Conservation (phyloP, 495 filamentous ascomycete species). For the Lophium mytilinum region DNA sequence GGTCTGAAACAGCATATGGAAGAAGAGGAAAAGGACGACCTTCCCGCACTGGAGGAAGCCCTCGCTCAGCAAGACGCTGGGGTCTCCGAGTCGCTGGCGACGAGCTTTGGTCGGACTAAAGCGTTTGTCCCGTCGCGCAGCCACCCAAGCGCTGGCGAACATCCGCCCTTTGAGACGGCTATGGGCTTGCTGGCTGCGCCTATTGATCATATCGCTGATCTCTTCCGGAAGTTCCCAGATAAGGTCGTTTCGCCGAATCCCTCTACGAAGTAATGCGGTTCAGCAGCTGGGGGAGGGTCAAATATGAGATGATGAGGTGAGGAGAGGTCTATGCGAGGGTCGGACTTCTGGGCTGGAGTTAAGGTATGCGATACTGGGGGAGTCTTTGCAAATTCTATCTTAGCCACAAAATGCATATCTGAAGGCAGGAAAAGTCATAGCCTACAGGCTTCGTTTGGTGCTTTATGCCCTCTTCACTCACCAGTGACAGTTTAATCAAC, state of each 20-base stretch:
- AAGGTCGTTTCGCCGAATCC: constrained; percentile 8
- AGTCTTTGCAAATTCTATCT: no score
- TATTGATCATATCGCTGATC: constrained; percentile 17
- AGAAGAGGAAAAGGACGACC: constrained; percentile 51
- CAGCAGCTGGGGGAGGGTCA: no score
- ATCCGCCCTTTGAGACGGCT: constrained; percentile 23
- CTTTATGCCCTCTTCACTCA: no score
- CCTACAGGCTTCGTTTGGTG: no score
- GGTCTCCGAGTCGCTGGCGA: constrained; percentile 39
- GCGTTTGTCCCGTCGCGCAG: constrained; percentile 51
- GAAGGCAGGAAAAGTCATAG: no score
- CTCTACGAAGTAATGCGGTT: constrained; percentile 5
- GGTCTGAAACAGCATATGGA: constrained; percentile 50
- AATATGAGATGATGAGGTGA: no score
- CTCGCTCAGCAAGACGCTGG: constrained; percentile 23
- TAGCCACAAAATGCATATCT: no score
- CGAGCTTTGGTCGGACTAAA: constrained; percentile 51
- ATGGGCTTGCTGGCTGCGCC: constrained; percentile 18
- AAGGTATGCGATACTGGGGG: no score
- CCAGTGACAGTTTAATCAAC: no score
- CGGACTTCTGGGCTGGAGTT: no score
- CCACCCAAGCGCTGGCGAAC: constrained; percentile 38
- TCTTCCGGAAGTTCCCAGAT: constrained; percentile 21
- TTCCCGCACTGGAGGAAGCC: constrained; percentile 46
- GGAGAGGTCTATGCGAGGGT: no score